These are phyloP conservation scores for Phytophthora fragariae DNA, from an alignment of 352 stramenopile genomes.

Conservation along the genomic window DNA sequence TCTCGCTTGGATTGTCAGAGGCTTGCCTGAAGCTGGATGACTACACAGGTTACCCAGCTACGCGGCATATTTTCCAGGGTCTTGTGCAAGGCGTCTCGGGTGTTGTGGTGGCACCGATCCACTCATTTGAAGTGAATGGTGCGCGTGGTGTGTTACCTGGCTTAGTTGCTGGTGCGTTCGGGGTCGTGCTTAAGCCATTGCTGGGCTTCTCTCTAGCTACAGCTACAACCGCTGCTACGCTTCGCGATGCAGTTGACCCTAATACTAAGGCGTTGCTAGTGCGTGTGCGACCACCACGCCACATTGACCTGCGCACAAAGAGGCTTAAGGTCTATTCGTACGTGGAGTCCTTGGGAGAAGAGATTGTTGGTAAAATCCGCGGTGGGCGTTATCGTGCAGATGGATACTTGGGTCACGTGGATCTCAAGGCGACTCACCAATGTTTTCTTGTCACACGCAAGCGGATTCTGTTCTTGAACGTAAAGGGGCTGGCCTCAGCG, in stretches of 20 bases:
- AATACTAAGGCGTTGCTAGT: slow-evolving; percentile 86
- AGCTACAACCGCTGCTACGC: slow-evolving; percentile 70
- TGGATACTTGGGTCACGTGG: slow-evolving; percentile 84
- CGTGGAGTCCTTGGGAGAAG: slow-evolving; percentile 87
- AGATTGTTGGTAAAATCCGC: slow-evolving; percentile 84
- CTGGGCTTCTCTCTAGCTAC: slow-evolving; percentile 81
- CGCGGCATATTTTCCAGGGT: slow-evolving; percentile 88
- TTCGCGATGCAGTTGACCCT: slow-evolving; percentile 81
- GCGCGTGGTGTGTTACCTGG: slow-evolving; percentile 80
- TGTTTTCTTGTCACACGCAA: slow-evolving; percentile 88
- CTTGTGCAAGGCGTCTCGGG: slow-evolving; percentile 87
- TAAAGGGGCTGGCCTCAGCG: slow-evolving; percentile 49
- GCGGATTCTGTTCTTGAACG: slow-evolving; percentile 79
- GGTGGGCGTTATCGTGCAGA: slow-evolving; percentile 80
- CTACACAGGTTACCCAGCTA: slow-evolving; percentile 88
- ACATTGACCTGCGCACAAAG: slow-evolving; percentile 85
- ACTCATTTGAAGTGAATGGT: slow-evolving; percentile 83
- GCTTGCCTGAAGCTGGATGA: slow-evolving; percentile 88
- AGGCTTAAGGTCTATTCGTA: slow-evolving; percentile 89
- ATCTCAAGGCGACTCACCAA: slow-evolving; percentile 74
- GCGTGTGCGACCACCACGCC: slow-evolving; percentile 75
- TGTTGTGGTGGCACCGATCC: slow-evolving; percentile 85
- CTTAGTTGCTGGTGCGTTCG: slow-evolving; percentile 79
- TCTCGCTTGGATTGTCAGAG: slow-evolving; percentile 83
- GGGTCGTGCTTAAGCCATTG: slow-evolving; percentile 84